Base-by-base conservation (phyloP, 1,284 basidiomycete species). In the Lentinula novae-zelandiae region DNA sequence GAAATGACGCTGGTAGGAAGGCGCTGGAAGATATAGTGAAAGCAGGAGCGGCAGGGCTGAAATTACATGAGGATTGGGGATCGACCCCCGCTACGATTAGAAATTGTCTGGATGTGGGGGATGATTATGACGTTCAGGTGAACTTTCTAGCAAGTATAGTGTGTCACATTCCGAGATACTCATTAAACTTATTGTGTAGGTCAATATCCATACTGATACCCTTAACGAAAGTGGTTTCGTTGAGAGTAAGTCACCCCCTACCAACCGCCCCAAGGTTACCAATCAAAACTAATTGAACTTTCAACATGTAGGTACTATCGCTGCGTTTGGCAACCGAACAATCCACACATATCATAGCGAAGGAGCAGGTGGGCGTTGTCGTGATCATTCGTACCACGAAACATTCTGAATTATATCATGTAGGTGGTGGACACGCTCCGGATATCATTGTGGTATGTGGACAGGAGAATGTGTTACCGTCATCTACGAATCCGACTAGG, bases 51-150 rank as follows among this genome's bases (percentile, higher is more conserved):
- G 87, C 84, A 27, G 96, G 96, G 0, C 74, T 99, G 66, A 99
- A 99, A 77, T 75, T 99, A 60, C 97, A 99, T 70, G 97, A 99
- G 72, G 97, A 99, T 74, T 99, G 97, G 97, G 97, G 97, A 4
- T 84, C 87, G 20, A 98, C 96, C 1, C 96, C 96, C 0, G 87
- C 86, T 13, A 85, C 85, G 0, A 98, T 99, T 68, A 80, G 82
- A 66, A 89, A 83, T 53, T 90, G 87, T 63, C 78, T 99, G 64
- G 85, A 87, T 61, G 83, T 98, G 15, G 96, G 83, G 1, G 95
- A 99, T 70, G 84, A 94, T 67, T 96, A 93, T 72, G 97, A 99
- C 70, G 93, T 99, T 6, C 96, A 98, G 81, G 54, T 56, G 15
- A 46, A 31, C 27, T 46, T 44, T 17, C n/a, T 12, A 54, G 15